Evolutionary conservation across 768 basidiomycete species (phyloP).

Genomic region (Lactifluus subvellereus): DNA sequence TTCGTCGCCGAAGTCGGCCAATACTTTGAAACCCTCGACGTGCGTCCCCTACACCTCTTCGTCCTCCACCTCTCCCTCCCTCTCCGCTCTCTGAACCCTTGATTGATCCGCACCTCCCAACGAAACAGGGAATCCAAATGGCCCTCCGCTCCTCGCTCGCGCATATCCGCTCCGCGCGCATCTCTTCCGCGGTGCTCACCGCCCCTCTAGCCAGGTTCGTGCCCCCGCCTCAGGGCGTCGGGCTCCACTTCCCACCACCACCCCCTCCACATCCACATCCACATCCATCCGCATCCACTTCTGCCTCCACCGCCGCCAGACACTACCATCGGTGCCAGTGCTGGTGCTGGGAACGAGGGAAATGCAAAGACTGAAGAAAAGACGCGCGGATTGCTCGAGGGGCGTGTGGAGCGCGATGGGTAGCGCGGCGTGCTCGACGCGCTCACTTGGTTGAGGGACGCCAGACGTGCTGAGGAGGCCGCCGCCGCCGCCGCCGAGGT

Average conservation of each 20-base stretch:
- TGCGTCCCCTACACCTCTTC: background rate
- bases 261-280: too few species aligned
- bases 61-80: background rate
- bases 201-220: slow-evolving; percentile 68
- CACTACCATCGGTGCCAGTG: slow-evolving; percentile 25
- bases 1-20: too few species aligned
- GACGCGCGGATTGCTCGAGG: slow-evolving; percentile 41
- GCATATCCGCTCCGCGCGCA: too few species aligned
- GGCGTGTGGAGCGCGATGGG: too few species aligned
- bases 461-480: too few species aligned
- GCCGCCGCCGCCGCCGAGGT: background rate
- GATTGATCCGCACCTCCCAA: background rate
- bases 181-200: slow-evolving; percentile 71
- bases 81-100: background rate
- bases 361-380: slow-evolving; percentile 19
- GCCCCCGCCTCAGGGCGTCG: slow-evolving; percentile 50
- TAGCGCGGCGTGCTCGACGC: too few species aligned
- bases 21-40: too few species aligned
- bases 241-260: slow-evolving; percentile 17
- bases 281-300: slow-evolving; percentile 23
- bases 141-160: too few species aligned
- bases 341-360: background rate
- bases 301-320: slow-evolving; percentile 7
- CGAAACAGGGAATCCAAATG: slow-evolving; percentile 50
- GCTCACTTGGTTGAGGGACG: too few species aligned